Base-by-base conservation (phyloP, 805 yeast genomes). In the Saccharomycopsis vini region DNA sequence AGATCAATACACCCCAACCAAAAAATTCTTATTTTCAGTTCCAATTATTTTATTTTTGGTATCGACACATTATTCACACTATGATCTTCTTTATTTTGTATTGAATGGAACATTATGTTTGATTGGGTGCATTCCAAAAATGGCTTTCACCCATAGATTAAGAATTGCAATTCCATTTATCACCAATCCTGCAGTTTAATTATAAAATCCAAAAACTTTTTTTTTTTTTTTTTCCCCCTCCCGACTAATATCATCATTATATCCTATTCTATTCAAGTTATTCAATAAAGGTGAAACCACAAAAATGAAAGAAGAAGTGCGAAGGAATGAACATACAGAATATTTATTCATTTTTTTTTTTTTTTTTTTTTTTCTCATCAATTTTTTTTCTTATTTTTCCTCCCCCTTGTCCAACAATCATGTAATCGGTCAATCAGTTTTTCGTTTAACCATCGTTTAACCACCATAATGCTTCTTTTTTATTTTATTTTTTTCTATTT, bases 1-100 rank as follows among this genome's bases (percentile, higher is more conserved):
- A 47, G 97, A 88, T 58, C 95, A 88, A 62, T 90, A 89, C 61
- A 92, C 98, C 0, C 98, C 98, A 10, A 80, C 95, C 31, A 89
- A 92, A 69, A 90, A 90, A 63, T 90, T 88, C 58, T 68, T 90
- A 52, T 75, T 90, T 66, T 79, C 85, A 40, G 96, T 92, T n/a
- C 98, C 98, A 22, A 84, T 92, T 51, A 79, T 77, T 5, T 69
- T 92, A 56, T 90, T 90, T 55, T 69, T 90, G 52, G 70, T 87
- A 28, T 78, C 92, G 42, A 89, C 97, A 1, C 97, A 90, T 61
- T 92, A 89, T 61, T 76, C 95, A 15, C 80, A 78, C 57, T 90
- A 88, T 63, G 90, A 87, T 59, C 64, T 87, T 50, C 76, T 77
- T 52, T 71, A 81, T 57, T 92, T 90, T 60, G 66, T 85, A 16